Evolutionary conservation across 1,284 basidiomycete genomes (phyloP).

Genomic region (Leccinum fuscescens): DNA sequence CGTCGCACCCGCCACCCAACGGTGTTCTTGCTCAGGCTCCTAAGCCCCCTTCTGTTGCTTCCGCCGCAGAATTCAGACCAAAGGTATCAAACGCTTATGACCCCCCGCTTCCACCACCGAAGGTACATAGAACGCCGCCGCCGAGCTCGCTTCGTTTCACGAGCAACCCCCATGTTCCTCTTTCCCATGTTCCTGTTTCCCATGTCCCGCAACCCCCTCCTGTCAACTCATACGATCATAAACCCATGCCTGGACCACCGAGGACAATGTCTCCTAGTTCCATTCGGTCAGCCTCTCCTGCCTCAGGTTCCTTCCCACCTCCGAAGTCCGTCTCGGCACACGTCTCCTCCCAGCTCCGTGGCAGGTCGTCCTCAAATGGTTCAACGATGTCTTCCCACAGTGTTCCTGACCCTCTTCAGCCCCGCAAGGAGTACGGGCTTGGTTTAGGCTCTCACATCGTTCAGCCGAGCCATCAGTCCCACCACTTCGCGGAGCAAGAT

Average conservation of each 20-base stretch:
- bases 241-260: slow-evolving; percentile 18
- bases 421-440: slow-evolving; percentile 32
- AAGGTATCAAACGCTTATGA: slow-evolving; percentile 76
- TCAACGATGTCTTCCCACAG: slow-evolving; percentile 45
- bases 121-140: slow-evolving; percentile 34
- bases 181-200: slow-evolving; percentile 11
- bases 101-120: slow-evolving; percentile 65
- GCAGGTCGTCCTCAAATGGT: slow-evolving; percentile 49
- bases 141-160: slow-evolving; percentile 26
- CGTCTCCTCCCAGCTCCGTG: slow-evolving; percentile 29
- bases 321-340: slow-evolving; percentile 19
- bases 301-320: slow-evolving; percentile 23
- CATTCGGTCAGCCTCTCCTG: slow-evolving; percentile 32
- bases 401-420: slow-evolving; percentile 16
- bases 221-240: slow-evolving; percentile 19
- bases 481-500: slow-evolving; percentile 37
- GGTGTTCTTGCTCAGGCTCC: slow-evolving; percentile 25
- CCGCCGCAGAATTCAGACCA: slow-evolving; percentile 48
- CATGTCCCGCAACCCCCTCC: slow-evolving; percentile 16
- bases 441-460: slow-evolving; percentile 20
- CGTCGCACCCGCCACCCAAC: slow-evolving; percentile 18
- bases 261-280: slow-evolving; percentile 38
- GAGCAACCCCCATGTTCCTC: slow-evolving; percentile 12
- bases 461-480: slow-evolving; percentile 21
- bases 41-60: slow-evolving; percentile 36